A percentile compares a stretch with the other conserved stretches of the same genome.
These are phyloP conservation scores for Penicillium sp. DNA, from an alignment of 2,329 filamentous ascomycete genomes.

Conservation along the genomic window DNA sequence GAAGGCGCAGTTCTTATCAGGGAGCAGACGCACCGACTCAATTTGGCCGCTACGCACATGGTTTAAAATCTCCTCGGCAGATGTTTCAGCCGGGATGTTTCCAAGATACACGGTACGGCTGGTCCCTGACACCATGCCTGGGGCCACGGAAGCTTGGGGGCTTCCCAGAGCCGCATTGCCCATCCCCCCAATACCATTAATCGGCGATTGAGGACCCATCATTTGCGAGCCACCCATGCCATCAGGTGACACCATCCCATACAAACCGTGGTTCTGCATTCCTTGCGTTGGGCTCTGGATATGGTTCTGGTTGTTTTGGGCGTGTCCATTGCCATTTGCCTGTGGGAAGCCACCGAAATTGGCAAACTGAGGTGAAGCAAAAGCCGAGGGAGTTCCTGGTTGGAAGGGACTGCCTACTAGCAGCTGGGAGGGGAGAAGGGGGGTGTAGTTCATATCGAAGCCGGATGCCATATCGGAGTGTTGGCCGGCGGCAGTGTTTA, in stretches of 20 bases:
- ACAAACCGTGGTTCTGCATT: constrained; percentile 68
- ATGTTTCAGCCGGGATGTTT: constrained; percentile 97
- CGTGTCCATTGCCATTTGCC: constrained; percentile 51
- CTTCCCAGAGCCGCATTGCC: constrained; percentile 58
- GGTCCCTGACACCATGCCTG: constrained; percentile 81
- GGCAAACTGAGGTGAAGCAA: constrained; percentile 88
- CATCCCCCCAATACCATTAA: constrained; percentile 66
- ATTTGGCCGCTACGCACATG: constrained; percentile 97
- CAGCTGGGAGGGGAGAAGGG: constrained; percentile 88
- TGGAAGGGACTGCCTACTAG: constrained; percentile 96
- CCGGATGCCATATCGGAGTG: constrained; percentile 74
- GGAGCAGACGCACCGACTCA: constrained; percentile 93
- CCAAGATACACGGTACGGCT: constrained; percentile 96
- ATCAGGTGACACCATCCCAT: constrained; percentile 81
- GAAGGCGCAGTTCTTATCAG: constrained; percentile 99
- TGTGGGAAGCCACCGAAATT: constrained; percentile 75
- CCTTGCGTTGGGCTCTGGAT: constrained; percentile 73
- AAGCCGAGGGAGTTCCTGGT: constrained; percentile 84
- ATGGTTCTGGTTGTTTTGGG: constrained; percentile 58
- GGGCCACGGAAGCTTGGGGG: constrained; percentile 71
- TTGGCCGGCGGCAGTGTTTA: constrained; percentile 73
- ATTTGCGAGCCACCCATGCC: constrained; percentile 78
- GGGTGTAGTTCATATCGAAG: constrained; percentile 98
- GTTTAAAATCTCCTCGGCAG: constrained; percentile 91
- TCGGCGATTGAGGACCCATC: constrained; percentile 81